Percentiles rank a stretch among this genome's conserved stretches.
phyloP scores from a whole-genome alignment of 2,329 filamentous ascomycete species.

The Nemania sp. region DNA sequence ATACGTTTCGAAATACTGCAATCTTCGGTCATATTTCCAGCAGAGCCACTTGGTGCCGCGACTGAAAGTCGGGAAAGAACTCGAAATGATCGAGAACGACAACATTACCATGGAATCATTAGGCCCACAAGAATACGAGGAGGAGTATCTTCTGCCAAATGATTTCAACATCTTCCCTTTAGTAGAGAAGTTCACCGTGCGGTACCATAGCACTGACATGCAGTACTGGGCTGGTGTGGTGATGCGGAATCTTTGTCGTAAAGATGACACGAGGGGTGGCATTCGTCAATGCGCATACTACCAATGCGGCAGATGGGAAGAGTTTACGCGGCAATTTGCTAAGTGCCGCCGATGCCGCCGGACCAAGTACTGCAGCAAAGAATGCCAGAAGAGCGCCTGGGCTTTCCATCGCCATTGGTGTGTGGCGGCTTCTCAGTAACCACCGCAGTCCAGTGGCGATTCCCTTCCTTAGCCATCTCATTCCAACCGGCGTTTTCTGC shows the following conservation, averaged over 20 bases:
- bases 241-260: conserved; percentile 97
- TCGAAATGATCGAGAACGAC: conserved; percentile 77
- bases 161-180: conserved; percentile 98
- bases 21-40: conserved; percentile 93
- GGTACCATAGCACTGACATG: conserved; percentile 95
- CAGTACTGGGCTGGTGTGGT: conserved; percentile 99
- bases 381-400: conserved; percentile 99
- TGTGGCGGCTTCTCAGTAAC: conserved; percentile 67
- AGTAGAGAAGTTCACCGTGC: conserved; percentile 96
- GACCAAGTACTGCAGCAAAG: conserved; percentile 99
- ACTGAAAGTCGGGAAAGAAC: conserved; percentile 85
- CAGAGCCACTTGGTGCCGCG: conserved; percentile 90
- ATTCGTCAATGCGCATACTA: conserved; percentile 98
- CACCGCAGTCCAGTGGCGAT: conserved; percentile 14
- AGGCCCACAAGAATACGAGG: conserved; percentile 65
- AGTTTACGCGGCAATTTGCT: conserved; percentile 93
- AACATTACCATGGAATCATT: conserved; percentile 47
- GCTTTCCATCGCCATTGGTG: conserved; percentile 99
- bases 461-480: conserved; percentile 31
- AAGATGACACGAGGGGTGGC: conserved; percentile 91
- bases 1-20: conserved; percentile 98
- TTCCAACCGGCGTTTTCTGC: conserved; percentile 40
- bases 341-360: conserved; percentile 95
- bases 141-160: conserved; percentile 89
- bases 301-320: conserved; percentile 97